Conservation (phyloP, 805 yeast species). For the Wickerhamiella azyma region DNA sequence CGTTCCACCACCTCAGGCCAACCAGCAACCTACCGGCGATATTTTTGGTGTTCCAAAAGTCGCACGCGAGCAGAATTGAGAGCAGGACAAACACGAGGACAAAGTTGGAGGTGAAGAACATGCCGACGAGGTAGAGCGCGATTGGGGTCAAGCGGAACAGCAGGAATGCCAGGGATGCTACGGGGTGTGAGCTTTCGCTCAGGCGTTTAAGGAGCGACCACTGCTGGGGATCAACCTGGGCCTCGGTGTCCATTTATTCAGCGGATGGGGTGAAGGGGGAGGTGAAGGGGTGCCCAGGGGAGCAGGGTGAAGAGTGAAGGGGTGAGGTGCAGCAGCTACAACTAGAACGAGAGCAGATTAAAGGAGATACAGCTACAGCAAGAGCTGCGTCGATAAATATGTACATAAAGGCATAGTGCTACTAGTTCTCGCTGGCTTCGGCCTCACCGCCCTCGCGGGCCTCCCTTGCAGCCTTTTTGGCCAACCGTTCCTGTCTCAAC, state of each 20-base stretch:
- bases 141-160: slow-evolving; percentile 50
- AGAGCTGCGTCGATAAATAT: not conserved
- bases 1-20: slow-evolving; percentile 94
- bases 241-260: slow-evolving; percentile 3
- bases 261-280: no score
- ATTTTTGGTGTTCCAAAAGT: slow-evolving; percentile 88
- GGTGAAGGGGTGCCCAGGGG: not conserved
- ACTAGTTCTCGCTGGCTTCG: no score
- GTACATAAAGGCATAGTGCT: not conserved
- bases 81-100: slow-evolving; percentile 68
- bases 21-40: slow-evolving; percentile 81
- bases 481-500: slow-evolving; percentile 55
- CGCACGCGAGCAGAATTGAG: slow-evolving; percentile 66
- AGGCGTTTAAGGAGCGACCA: slow-evolving; percentile 34
- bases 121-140: slow-evolving; percentile 55
- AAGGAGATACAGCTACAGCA: not conserved
- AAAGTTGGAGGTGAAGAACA: slow-evolving; percentile 38
- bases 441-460: not conserved
- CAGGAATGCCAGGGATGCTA: slow-evolving; percentile 56
- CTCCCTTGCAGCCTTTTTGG: slow-evolving; percentile 1
- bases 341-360: not conserved
- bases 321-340: not conserved
- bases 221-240: slow-evolving; percentile 1
- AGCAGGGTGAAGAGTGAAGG: no score
- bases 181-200: slow-evolving; percentile 66